Evolutionary conservation across 345 rosid genomes (phyloP).

Genomic region (Fremontodendron californicum): DNA sequence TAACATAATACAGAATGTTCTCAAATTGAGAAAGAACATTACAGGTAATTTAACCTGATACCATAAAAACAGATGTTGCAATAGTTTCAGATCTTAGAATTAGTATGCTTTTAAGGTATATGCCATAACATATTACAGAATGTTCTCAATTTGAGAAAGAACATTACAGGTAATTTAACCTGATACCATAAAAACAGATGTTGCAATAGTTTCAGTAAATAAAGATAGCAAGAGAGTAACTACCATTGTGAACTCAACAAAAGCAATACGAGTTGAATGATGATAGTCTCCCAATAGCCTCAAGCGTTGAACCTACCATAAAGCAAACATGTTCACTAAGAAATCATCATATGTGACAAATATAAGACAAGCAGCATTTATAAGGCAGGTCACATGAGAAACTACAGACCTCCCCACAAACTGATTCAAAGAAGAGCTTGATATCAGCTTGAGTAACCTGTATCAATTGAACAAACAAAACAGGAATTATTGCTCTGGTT

Average conservation of each 20-base stretch:
- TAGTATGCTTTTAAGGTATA: neutral
- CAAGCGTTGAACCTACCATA: slow-evolving; percentile 72
- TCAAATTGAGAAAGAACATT: neutral
- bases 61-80: neutral
- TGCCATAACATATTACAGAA: neutral
- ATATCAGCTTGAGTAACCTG: slow-evolving; percentile 83
- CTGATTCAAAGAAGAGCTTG: slow-evolving; percentile 72
- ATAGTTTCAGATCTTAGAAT: too few relatives aligned
- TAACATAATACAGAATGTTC: neutral
- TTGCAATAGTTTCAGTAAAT: neutral
- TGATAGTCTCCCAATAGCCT: slow-evolving; percentile 93
- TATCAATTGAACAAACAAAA: slow-evolving; percentile 22
- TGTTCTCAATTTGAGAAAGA: neutral
- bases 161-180: neutral
- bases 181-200: neutral
- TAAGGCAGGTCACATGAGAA: slow-evolving; percentile 4
- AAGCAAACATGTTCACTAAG: slow-evolving; percentile 1
- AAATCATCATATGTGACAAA: neutral
- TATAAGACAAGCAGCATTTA: neutral
- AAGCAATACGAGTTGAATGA: slow-evolving; percentile 92
- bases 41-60: neutral
- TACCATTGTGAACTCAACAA: slow-evolving; percentile 90
- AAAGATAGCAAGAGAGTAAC: slow-evolving; percentile 16
- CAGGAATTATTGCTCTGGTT: slow-evolving; percentile 3
- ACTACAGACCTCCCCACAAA: slow-evolving; percentile 81